Evolutionary conservation across 495 filamentous ascomycete genomes (phyloP).

Genomic region (Astrocystis sublimbata): DNA sequence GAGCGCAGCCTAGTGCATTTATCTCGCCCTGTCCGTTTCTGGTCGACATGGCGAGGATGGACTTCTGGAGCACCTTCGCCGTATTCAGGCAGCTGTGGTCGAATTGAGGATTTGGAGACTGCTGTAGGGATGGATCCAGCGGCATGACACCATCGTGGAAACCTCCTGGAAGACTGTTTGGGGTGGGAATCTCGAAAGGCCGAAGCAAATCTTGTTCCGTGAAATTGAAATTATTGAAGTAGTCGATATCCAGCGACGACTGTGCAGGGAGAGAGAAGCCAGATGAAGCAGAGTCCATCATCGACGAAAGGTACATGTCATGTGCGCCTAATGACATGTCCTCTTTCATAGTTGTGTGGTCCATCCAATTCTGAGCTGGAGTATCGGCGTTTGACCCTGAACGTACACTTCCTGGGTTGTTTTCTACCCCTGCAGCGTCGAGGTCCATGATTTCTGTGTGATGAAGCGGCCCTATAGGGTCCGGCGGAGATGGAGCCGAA

Average conservation of each 20-base stretch:
- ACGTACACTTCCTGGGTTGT: too few species aligned
- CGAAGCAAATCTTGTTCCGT: not conserved
- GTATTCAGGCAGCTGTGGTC: not conserved
- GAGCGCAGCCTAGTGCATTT: not conserved
- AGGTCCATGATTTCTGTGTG: not conserved
- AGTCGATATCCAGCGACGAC: not conserved
- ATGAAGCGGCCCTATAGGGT: not conserved
- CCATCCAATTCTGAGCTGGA: too few species aligned
- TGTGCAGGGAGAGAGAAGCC: not conserved
- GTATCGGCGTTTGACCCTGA: too few species aligned
- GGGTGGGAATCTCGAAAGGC: not conserved
- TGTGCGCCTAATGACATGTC: too few species aligned
- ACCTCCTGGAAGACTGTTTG: not conserved
- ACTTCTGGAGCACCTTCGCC: not conserved
- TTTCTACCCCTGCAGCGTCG: not conserved
- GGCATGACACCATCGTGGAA: not conserved
- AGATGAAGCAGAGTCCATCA: not conserved
- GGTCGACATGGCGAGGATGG: not conserved
- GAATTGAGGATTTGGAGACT: not conserved
- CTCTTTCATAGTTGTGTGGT: too few species aligned
- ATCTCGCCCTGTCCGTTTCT: not conserved
- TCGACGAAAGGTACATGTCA: too few species aligned
- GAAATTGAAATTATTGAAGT: not conserved
- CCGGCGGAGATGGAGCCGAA: not conserved
- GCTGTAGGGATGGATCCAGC: not conserved